These are phyloP conservation scores for Gentiana macrophylla DNA, from an alignment of 257 asterid species.

Conservation along the genomic window DNA sequence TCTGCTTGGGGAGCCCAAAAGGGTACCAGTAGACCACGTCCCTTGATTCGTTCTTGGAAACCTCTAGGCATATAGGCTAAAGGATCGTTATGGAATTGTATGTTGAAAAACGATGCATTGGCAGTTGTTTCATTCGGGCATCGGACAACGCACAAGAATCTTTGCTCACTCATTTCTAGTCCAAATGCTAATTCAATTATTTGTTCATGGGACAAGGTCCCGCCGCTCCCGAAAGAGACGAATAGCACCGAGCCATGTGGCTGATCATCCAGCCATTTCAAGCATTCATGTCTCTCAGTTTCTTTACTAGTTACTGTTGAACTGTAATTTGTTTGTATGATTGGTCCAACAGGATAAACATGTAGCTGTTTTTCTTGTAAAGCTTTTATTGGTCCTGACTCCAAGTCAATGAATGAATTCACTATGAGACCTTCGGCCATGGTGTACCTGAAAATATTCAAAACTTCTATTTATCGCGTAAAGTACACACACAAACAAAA, in stretches of 20 bases:
- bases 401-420: too few relatives aligned
- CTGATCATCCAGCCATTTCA: constrained; percentile 51
- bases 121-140: constrained; percentile 18
- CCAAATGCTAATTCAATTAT: constrained; percentile 20
- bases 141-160: constrained; percentile 27
- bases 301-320: not conserved
- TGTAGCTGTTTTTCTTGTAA: constrained; percentile 20
- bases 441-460: too few relatives aligned
- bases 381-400: too few relatives aligned
- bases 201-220: constrained; percentile 44
- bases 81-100: constrained; percentile 14
- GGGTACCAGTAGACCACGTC: constrained; percentile 22
- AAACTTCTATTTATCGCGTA: too few relatives aligned
- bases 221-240: constrained; percentile 54
- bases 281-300: constrained; percentile 4
- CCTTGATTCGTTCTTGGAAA: constrained; percentile 12
- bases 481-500: too few relatives aligned
- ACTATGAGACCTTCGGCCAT: too few relatives aligned
- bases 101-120: constrained; percentile 16
- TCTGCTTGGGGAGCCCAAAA: constrained; percentile 35
- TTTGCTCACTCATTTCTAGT: constrained; percentile 24
- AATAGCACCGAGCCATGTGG: constrained; percentile 55
- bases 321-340: constrained; percentile 26
- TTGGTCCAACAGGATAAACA: constrained; percentile 62
- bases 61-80: constrained; percentile 23